These are phyloP conservation scores for Dendrocalamus sinicus DNA, from an alignment of 176 grass and related monocot species.

Conservation along the genomic window DNA sequence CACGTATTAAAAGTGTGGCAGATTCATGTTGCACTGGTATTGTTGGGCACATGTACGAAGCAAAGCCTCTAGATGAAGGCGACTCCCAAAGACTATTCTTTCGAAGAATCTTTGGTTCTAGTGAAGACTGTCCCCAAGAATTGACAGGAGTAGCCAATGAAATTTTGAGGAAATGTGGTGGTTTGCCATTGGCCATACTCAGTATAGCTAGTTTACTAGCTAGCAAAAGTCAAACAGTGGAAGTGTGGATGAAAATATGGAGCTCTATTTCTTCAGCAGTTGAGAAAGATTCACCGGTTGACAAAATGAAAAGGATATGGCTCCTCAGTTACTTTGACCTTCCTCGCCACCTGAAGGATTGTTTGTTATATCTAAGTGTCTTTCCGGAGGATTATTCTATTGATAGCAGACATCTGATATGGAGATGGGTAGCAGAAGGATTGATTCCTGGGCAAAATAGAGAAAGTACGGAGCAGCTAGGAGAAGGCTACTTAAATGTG, in stretches of 20 bases:
- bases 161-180: slow-evolving; percentile 36
- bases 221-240: neutral
- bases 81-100: neutral
- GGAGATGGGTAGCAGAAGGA: slow-evolving; percentile 30
- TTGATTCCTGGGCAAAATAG: neutral
- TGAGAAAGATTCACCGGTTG: neutral
- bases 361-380: slow-evolving; percentile 37
- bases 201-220: slow-evolving; percentile 41
- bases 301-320: slow-evolving; percentile 35
- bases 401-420: neutral
- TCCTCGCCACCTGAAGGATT: slow-evolving; percentile 20
- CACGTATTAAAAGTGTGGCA: neutral
- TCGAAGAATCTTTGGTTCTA: neutral
- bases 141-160: neutral
- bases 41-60: neutral
- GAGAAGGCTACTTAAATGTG: slow-evolving; percentile 1
- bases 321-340: slow-evolving; percentile 38
- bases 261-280: slow-evolving; percentile 2
- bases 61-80: neutral
- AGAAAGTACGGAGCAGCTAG: neutral
- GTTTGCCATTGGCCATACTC: slow-evolving; percentile 41
- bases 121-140: neutral
- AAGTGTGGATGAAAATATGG: neutral
- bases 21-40: neutral
- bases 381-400: slow-evolving; percentile 37